These are phyloP conservation scores for Auricularia cornea DNA, from an alignment of 768 basidiomycete genomes.

Conservation along the genomic window DNA sequence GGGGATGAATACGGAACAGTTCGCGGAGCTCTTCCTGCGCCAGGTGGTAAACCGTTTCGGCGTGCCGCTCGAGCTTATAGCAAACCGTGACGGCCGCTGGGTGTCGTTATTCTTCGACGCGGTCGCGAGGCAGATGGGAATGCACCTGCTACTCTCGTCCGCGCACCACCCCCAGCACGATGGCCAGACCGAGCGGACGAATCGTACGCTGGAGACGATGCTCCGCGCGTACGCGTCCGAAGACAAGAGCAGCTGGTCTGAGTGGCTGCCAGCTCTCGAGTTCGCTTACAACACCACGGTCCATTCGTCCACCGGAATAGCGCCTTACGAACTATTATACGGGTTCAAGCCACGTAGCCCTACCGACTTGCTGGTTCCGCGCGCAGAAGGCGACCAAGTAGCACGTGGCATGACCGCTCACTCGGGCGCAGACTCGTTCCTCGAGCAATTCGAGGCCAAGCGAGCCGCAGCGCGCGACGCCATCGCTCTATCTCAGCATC, in stretches of 20 bases:
- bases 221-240: constrained; percentile 12
- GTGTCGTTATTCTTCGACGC: constrained; percentile 5
- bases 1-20: neutral
- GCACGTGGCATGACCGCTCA: too few species aligned
- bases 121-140: neutral
- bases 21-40: constrained; percentile 6
- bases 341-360: too few species aligned
- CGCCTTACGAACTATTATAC: constrained; percentile 7
- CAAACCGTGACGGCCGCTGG: constrained; percentile 10
- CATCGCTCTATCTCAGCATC: constrained; percentile 13
- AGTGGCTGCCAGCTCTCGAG: constrained; percentile 16
- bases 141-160: neutral
- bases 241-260: constrained; percentile 14
- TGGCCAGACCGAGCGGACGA: constrained; percentile 24
- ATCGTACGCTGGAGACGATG: constrained; percentile 20
- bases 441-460: too few species aligned
- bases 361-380: too few species aligned
- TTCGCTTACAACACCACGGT: constrained; percentile 19
- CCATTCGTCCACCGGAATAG: constrained; percentile 1
- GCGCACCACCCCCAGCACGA: constrained; percentile 23
- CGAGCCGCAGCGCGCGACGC: constrained; percentile 11
- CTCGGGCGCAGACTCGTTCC: too few species aligned
- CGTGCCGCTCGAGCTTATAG: too few species aligned
- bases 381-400: too few species aligned
- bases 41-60: constrained; percentile 8